Evolutionary conservation across 1,284 basidiomycete species (phyloP), one percentile per base, ranked within the genome.

Genomic region (Mycocalia duriaeana): DNA sequence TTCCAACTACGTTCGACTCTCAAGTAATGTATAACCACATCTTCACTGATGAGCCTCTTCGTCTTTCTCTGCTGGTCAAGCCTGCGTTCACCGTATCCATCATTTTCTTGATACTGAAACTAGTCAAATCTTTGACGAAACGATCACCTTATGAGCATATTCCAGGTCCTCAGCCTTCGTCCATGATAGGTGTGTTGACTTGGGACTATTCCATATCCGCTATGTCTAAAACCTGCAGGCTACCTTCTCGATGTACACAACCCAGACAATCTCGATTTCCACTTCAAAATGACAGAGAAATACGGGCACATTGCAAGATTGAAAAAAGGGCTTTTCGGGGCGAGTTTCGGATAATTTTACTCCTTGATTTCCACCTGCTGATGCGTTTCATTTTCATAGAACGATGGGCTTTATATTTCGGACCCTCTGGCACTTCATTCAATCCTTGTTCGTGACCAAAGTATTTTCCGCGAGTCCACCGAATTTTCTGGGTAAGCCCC

Each of bases 361-460:
- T 31, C 8, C n/a, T 8, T 31, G 28, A 31, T n/a, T 8, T 31
- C n/a, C 28, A n/a, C 8, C 1, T 14, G 14, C n/a, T n/a, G n/a
- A n/a, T n/a, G n/a, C n/a, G n/a, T n/a, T n/a, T n/a, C n/a, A n/a
- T n/a, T n/a, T n/a, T n/a, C n/a, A 8, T 40, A 63, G 58, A 20
- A 46, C 14, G 48, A 57, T 19, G 58, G 54, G 16, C 47, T 63
- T 18, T 61, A 60, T 36, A 47, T 63, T 19, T 54, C 53, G 7
- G 61, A 63, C 39, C 60, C 61, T 1, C 45, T 47, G 2, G 60
- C 61, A 2, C 52, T 63, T 6, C 50, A 61, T 25, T 46, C 57
- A 7, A 60, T 62, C 35, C 49, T 62, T 23, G 55, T 62, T 19
- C 54, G 55, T 9, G 54, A 60, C 11, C 51, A 55, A 22, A 46